A percentile compares a stretch with the other conserved stretches of the same genome.
phyloP scores from a whole-genome alignment of 164 flowering plant genomes.

The Vitis amurensis region DNA sequence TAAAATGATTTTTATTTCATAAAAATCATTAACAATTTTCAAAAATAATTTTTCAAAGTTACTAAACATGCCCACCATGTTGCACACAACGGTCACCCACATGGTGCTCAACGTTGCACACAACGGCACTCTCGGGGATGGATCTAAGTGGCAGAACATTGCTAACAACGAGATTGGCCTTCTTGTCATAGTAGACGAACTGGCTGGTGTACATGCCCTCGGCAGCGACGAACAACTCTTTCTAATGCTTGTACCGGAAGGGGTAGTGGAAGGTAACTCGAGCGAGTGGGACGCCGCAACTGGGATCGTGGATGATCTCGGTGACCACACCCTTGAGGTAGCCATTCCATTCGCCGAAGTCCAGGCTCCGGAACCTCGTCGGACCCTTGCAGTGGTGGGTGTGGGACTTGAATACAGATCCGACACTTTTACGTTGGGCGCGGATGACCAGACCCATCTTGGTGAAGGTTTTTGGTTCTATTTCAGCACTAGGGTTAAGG shows the following conservation, averaged over 20 bases:
- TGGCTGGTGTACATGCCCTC: constrained; percentile 68
- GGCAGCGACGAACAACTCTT: constrained; percentile 66
- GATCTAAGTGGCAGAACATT: constrained; percentile 52
- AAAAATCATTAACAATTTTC: too few species aligned
- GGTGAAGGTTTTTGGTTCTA: background rate
- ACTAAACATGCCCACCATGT: too few species aligned
- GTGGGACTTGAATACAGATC: constrained; percentile 62
- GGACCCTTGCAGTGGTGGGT: constrained; percentile 72
- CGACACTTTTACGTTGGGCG: constrained; percentile 66
- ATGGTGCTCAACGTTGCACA: constrained; percentile 67
- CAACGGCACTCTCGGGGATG: constrained; percentile 63
- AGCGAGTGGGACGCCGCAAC: constrained; percentile 65
- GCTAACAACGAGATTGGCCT: constrained; percentile 54
- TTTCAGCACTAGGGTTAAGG: too few species aligned
- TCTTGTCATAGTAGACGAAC: constrained; percentile 59
- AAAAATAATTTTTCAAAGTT: too few species aligned
- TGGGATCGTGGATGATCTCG: constrained; percentile 66
- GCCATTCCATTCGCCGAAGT: constrained; percentile 49
- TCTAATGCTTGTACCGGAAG: constrained; percentile 58
- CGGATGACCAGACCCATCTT: constrained; percentile 61
- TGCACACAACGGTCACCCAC: constrained; percentile 45
- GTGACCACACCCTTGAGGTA: constrained; percentile 61
- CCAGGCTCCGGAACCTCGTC: constrained; percentile 25
- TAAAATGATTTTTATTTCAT: too few species aligned
- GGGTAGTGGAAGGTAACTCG: constrained; percentile 62